Conservation (phyloP, 495 filamentous ascomycete genomes). For the Penicillium canescens region DNA sequence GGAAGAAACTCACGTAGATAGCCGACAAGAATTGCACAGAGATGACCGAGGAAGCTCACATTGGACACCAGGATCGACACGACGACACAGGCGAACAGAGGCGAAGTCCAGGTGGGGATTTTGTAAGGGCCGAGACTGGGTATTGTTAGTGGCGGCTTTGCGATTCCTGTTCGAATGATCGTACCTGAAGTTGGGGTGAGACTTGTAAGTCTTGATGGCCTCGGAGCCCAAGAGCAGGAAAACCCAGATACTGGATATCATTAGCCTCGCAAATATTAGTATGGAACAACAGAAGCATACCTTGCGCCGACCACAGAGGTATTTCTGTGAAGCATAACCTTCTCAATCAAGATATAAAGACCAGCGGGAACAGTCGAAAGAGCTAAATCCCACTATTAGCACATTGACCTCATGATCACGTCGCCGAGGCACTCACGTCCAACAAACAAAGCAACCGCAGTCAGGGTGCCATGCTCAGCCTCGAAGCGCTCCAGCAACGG, state of each 20-base stretch:
- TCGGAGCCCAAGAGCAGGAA: conserved; percentile 85
- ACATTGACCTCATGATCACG: not conserved
- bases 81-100: conserved; percentile 70
- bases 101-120: conserved; percentile 90
- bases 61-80: conserved; percentile 73
- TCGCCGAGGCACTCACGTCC: conserved; percentile 70
- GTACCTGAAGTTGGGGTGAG: conserved; percentile 72
- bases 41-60: conserved; percentile 81
- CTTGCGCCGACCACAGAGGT: conserved; percentile 77
- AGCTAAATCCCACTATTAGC: conserved; percentile 46
- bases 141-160: conserved; percentile 4
- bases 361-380: conserved; percentile 77
- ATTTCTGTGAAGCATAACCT: conserved; percentile 61
- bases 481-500: conserved; percentile 92
- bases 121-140: conserved; percentile 58
- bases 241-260: conserved; percentile 71
- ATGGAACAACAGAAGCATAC: conserved; percentile 44
- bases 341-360: conserved; percentile 71
- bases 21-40: conserved; percentile 77
- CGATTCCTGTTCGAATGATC: not conserved
- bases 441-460: conserved; percentile 77
- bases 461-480: conserved; percentile 88
- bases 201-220: conserved; percentile 74
- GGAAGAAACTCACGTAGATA: conserved; percentile 69
- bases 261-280: conserved; percentile 7